Evolutionary conservation across 805 yeast species (phyloP).

Genomic region (Metschnikowia vanudenii): DNA sequence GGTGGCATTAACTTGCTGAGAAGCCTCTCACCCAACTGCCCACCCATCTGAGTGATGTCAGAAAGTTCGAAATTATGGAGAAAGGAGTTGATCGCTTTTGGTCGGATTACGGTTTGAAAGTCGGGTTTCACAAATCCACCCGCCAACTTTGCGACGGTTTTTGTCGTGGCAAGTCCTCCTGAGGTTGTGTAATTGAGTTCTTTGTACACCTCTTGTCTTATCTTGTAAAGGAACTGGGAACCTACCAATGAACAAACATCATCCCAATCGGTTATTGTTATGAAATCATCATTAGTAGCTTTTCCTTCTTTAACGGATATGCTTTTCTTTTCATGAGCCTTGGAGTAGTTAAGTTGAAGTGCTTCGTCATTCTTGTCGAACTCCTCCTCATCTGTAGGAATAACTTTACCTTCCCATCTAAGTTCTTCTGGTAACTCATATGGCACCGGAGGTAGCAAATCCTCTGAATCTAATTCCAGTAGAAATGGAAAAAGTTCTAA

Average conservation of each 20-base stretch:
- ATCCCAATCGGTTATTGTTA: conserved; percentile 58
- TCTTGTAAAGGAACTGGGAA: conserved; percentile 51
- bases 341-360: conserved; percentile 2
- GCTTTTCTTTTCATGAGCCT: conserved; percentile 4
- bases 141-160: conserved; percentile 81
- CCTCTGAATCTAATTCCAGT: conserved; percentile 17
- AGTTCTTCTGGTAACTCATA: conserved; percentile 29
- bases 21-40: conserved; percentile 71
- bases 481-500: conserved; percentile 49
- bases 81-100: conserved; percentile 48
- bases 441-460: conserved; percentile 47
- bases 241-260: conserved; percentile 71
- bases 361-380: neutral
- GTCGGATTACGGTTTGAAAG: conserved; percentile 73
- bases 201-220: conserved; percentile 52
- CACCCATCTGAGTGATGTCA: conserved; percentile 91
- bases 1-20: conserved; percentile 52
- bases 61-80: conserved; percentile 59
- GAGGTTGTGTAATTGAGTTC: conserved; percentile 82
- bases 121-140: conserved; percentile 85
- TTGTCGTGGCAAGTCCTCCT: conserved; percentile 78
- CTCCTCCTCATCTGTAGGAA: conserved; percentile 12
- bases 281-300: neutral
- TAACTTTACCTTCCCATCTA: conserved; percentile 30
- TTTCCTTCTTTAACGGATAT: conserved; percentile 47